Conservation (phyloP, 2,329 filamentous ascomycete species). For the Hypoxylon sp. region DNA sequence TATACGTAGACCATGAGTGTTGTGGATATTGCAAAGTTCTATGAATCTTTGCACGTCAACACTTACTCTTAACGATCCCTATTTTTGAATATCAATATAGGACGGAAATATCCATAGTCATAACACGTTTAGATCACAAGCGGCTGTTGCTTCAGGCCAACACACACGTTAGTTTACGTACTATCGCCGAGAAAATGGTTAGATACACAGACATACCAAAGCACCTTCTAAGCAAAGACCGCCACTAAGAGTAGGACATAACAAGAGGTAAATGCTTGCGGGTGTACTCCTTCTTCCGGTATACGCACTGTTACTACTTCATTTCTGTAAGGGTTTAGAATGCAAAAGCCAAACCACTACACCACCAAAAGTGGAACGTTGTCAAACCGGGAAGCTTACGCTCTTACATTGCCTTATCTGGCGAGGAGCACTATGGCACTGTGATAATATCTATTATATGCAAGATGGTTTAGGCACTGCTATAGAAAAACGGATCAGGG, state of each 20-base stretch:
- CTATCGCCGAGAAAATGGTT: not conserved
- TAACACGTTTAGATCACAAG: not conserved
- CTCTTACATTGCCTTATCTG: too few species aligned
- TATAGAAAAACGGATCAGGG: constrained; percentile 9
- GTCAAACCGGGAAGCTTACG: too few species aligned
- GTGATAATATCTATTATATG: not conserved
- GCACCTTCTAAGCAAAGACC: not conserved
- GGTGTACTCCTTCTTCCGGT: not conserved
- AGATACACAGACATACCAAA: not conserved
- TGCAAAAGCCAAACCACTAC: too few species aligned
- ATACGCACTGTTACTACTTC: constrained; percentile 5
- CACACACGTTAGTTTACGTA: not conserved
- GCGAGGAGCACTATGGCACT: too few species aligned
- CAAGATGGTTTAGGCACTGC: not conserved
- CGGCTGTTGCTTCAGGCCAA: not conserved
- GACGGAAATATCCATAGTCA: not conserved
- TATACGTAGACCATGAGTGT: not conserved
- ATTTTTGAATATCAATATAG: constrained; percentile 9
- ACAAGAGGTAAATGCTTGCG: not conserved
- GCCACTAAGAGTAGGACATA: not conserved
- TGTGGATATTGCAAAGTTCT: not conserved
- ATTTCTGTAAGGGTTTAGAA: too few species aligned
- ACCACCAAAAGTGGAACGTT: too few species aligned
- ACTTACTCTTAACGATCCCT: constrained; percentile 3
- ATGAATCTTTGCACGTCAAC: constrained; percentile 5